phyloP scores from a whole-genome alignment of 352 stramenopile genomes.

The Phytophthora tentaculata region DNA sequence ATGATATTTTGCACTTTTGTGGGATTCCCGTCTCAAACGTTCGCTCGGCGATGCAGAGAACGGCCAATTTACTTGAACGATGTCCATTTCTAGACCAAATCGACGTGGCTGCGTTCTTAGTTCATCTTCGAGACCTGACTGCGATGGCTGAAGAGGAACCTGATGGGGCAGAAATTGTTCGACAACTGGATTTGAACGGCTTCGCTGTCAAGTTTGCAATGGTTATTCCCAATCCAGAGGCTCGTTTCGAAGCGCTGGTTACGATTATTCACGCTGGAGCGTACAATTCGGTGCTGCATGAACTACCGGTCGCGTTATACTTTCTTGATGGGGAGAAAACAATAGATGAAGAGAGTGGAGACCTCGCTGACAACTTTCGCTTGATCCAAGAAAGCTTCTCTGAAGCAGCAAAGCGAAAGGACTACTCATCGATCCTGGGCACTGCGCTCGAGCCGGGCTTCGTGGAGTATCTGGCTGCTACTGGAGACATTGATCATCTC shows the following conservation, averaged over 20 bases:
- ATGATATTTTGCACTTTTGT: slow-evolving; percentile 19
- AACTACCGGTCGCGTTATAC: slow-evolving; percentile 43
- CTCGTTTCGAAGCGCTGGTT: slow-evolving; percentile 46
- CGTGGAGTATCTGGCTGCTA: slow-evolving; percentile 56
- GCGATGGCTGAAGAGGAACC: slow-evolving; percentile 23
- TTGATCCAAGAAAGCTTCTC: slow-evolving; percentile 51
- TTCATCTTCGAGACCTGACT: slow-evolving; percentile 52
- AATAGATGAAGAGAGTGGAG: slow-evolving; percentile 14
- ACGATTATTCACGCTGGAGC: slow-evolving; percentile 54
- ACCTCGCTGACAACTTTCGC: slow-evolving; percentile 42
- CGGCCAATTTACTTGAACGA: slow-evolving; percentile 52
- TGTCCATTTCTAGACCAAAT: slow-evolving; percentile 71
- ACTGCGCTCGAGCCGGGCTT: slow-evolving; percentile 54
- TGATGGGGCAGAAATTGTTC: slow-evolving; percentile 17
- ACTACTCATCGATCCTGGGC: slow-evolving; percentile 30
- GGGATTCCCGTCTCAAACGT: slow-evolving; percentile 29
- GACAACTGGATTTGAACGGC: slow-evolving; percentile 40
- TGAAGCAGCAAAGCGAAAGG: slow-evolving; percentile 40
- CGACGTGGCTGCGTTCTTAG: slow-evolving; percentile 54
- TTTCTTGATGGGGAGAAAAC: slow-evolving; percentile 30
- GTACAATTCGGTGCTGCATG: slow-evolving; percentile 47
- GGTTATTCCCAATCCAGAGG: slow-evolving; percentile 47
- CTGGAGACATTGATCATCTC: slow-evolving; percentile 38
- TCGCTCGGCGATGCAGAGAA: slow-evolving; percentile 31
- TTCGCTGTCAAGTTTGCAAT: slow-evolving; percentile 58